These are phyloP conservation scores for Nyctanthes arbortristis DNA, from an alignment of 257 asterid species.

Conservation along the genomic window DNA sequence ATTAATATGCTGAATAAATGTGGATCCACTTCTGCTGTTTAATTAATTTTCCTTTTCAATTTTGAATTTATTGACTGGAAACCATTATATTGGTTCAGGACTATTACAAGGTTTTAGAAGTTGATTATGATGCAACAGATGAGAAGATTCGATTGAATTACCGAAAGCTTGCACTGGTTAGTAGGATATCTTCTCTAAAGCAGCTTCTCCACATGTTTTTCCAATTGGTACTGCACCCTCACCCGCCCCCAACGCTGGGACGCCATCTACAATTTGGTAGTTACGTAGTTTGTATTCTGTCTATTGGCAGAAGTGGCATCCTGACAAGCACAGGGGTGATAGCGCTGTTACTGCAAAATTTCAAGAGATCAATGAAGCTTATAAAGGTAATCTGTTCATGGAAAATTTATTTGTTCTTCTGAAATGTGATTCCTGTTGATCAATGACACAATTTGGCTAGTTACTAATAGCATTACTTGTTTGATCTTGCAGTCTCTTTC, in stretches of 20 bases:
- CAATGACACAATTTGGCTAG: neutral
- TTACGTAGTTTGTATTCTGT: constrained; percentile 17
- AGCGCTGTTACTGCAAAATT: constrained; percentile 51
- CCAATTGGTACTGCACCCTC: neutral
- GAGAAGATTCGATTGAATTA: constrained; percentile 59
- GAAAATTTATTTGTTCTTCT: neutral
- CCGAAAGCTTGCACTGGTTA: constrained; percentile 69
- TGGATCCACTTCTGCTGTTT: neutral
- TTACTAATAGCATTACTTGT: constrained; percentile 8
- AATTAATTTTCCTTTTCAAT: neutral
- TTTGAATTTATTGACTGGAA: neutral
- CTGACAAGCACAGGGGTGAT: constrained; percentile 63
- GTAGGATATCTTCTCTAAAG: constrained; percentile 27
- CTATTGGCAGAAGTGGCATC: constrained; percentile 74
- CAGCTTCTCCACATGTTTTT: neutral
- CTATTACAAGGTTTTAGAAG: constrained; percentile 66
- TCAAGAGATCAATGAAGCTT: constrained; percentile 73
- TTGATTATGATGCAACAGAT: constrained; percentile 73
- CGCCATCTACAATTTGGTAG: neutral
- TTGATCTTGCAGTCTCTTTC: constrained; percentile 14
- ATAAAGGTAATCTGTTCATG: constrained; percentile 44
- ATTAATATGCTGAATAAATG: neutral
- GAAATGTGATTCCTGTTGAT: neutral
- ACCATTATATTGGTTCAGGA: constrained; percentile 39
- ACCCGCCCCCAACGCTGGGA: neutral